phyloP scores from a whole-genome alignment of 192 early-diverging fungal genomes.

The Geranomyces michiganensis region DNA sequence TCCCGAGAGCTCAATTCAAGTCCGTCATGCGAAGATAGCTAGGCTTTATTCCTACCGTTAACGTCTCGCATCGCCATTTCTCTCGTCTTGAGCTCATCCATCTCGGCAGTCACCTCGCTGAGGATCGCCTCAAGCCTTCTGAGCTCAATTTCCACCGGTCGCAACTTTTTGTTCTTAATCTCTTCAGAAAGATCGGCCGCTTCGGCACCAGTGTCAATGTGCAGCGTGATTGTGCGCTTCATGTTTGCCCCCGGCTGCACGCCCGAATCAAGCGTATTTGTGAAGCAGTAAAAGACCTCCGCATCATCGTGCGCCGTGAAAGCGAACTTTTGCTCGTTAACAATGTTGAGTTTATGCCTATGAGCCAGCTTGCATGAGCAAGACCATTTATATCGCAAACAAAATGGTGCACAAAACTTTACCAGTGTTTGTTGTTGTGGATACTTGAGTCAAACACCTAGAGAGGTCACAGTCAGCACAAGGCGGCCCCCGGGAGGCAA shows the following conservation, averaged over 20 bases:
- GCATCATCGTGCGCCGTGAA: conserved; percentile 89
- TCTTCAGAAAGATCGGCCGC: conserved; percentile 74
- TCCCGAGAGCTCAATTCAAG: too few relatives aligned
- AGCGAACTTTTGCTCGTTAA: conserved; percentile 67
- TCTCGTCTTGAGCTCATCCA: conserved; percentile 80
- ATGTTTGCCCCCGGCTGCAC: conserved; percentile 45
- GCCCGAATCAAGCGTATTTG: conserved; percentile 43
- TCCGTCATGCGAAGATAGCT: conserved; percentile 1
- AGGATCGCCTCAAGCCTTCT: conserved; percentile 75
- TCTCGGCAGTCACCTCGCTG: conserved; percentile 78
- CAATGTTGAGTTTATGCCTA: conserved; percentile 58
- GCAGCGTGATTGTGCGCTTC: conserved; percentile 70
- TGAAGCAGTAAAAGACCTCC: conserved; percentile 84
- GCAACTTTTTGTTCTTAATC: conserved; percentile 76
- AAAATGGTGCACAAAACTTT: too few relatives aligned
- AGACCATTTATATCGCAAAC: neutral
- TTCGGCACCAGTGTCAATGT: conserved; percentile 84
- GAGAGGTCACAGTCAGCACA: neutral
- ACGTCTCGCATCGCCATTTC: conserved; percentile 86
- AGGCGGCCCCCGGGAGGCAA: neutral
- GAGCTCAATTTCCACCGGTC: conserved; percentile 88
- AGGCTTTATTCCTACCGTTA: conserved; percentile 48
- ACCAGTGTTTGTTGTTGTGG: conserved; percentile 69
- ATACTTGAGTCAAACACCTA: conserved; percentile 76
- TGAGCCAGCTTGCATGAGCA: neutral